Evolutionary conservation across 768 basidiomycete genomes (phyloP).

Genomic region (Royoungia palumana): DNA sequence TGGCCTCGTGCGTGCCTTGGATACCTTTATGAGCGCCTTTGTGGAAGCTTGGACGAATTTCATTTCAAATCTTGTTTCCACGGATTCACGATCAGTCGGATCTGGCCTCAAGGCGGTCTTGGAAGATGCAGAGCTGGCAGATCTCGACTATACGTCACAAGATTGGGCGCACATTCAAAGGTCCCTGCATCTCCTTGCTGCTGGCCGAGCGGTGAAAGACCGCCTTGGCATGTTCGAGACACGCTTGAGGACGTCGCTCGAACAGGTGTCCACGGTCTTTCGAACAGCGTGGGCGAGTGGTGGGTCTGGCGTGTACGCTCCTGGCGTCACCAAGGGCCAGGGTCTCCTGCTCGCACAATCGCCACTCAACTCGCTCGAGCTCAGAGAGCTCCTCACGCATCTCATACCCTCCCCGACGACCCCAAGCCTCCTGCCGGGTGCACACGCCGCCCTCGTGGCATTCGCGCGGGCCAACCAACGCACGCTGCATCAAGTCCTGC

Average conservation of each 20-base stretch:
- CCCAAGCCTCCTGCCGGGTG: constrained; percentile 45
- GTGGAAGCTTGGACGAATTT: constrained; percentile 60
- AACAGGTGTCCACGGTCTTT: constrained; percentile 58
- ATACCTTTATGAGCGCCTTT: constrained; percentile 68
- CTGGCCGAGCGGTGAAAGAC: constrained; percentile 69
- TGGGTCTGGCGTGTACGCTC: constrained; percentile 50
- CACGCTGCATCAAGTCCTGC: constrained; percentile 76
- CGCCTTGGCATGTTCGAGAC: constrained; percentile 66
- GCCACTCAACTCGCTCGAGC: constrained; percentile 74
- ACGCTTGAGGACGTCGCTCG: constrained; percentile 57
- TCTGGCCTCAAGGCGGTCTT: constrained; percentile 31
- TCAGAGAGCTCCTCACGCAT: constrained; percentile 40
- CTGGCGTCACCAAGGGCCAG: constrained; percentile 61
- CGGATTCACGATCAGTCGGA: constrained; percentile 26
- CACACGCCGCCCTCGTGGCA: constrained; percentile 51
- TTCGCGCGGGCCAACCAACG: constrained; percentile 75
- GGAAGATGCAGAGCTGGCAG: constrained; percentile 61
- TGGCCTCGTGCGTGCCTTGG: constrained; percentile 71
- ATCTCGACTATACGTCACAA: constrained; percentile 81
- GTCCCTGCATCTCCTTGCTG: constrained; percentile 78
- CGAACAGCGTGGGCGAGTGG: constrained; percentile 49
- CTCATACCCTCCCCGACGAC: constrained; percentile 20
- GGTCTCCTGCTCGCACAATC: constrained; percentile 80
- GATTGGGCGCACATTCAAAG: constrained; percentile 89
- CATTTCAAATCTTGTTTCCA: constrained; percentile 38